These are phyloP conservation scores for Populus alba DNA, from an alignment of 345 rosid genomes.

Conservation along the genomic window DNA sequence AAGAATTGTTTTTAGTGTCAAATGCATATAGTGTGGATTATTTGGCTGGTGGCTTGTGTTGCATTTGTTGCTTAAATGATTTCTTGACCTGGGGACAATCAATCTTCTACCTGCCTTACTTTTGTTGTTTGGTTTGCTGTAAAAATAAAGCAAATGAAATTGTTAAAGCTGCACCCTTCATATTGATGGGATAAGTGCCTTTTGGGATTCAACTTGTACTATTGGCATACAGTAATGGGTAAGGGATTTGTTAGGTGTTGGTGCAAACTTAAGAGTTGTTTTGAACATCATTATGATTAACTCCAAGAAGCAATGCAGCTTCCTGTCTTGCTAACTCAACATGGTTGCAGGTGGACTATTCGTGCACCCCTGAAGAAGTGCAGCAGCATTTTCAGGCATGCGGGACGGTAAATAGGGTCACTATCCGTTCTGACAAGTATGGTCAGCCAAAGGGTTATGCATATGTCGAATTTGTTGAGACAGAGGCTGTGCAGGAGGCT, in stretches of 20 bases:
- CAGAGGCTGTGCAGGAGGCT: conserved; percentile 66
- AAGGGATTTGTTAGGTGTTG: not conserved
- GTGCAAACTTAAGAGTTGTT: not conserved
- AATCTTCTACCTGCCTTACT: not conserved
- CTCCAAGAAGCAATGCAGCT: not conserved
- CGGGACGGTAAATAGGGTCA: conserved; percentile 71
- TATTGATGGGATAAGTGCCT: not conserved
- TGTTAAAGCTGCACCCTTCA: not conserved
- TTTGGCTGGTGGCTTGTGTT: not conserved
- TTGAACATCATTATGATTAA: not conserved
- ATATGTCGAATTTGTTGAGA: conserved; percentile 67
- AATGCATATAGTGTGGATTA: not conserved
- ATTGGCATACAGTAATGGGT: not conserved
- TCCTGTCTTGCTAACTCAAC: not conserved
- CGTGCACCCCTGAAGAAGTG: conserved; percentile 77
- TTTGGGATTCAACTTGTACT: not conserved
- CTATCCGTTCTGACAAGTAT: conserved; percentile 64
- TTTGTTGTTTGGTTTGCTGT: not conserved
- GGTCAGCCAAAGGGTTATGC: conserved; percentile 84
- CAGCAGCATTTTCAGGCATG: conserved; percentile 77
- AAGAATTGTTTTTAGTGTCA: not conserved
- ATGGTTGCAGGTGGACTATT: conserved; percentile 59
- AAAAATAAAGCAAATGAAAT: not conserved
- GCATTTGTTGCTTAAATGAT: not conserved
- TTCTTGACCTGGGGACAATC: not conserved